Evolutionary conservation across 495 filamentous ascomycete genomes (phyloP).

Genomic region (Penicillium turbatum): DNA sequence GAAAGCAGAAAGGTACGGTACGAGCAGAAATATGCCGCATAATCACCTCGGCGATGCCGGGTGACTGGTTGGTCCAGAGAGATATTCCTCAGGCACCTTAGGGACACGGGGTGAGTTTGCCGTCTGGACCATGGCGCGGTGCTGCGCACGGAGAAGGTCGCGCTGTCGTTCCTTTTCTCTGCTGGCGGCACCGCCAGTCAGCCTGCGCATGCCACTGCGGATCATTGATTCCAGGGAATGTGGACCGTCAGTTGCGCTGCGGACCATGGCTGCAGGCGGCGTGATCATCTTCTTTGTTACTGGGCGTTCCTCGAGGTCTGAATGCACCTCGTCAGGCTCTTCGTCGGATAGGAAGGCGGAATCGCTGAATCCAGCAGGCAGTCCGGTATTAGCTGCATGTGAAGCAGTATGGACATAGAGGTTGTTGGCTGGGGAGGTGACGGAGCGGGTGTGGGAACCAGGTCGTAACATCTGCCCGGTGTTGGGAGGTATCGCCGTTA

Average conservation of each 20-base stretch:
- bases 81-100: conserved; percentile 58
- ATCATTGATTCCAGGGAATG: conserved; percentile 68
- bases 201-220: conserved; percentile 59
- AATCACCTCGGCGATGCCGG: conserved; percentile 37
- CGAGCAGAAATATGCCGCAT: background rate
- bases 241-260: conserved; percentile 46
- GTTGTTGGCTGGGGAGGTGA: conserved; percentile 65
- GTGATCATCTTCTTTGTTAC: conserved; percentile 46
- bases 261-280: conserved; percentile 47
- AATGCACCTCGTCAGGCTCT: conserved; percentile 46
- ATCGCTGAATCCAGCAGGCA: conserved; percentile 31
- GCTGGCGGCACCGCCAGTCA: conserved; percentile 55
- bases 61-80: conserved; percentile 38
- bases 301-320: conserved; percentile 45
- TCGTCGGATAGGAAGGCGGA: conserved; percentile 56
- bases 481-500: conserved; percentile 20
- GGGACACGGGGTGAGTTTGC: conserved; percentile 56
- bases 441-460: conserved; percentile 62
- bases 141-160: conserved; percentile 52
- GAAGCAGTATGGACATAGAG: conserved; percentile 42
- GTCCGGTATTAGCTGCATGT: conserved; percentile 23
- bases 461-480: conserved; percentile 41
- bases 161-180: conserved; percentile 59
- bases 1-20: background rate
- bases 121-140: conserved; percentile 40